Base-by-base conservation (phyloP, 1,284 basidiomycete species). In the Ganoderma sinense region DNA sequence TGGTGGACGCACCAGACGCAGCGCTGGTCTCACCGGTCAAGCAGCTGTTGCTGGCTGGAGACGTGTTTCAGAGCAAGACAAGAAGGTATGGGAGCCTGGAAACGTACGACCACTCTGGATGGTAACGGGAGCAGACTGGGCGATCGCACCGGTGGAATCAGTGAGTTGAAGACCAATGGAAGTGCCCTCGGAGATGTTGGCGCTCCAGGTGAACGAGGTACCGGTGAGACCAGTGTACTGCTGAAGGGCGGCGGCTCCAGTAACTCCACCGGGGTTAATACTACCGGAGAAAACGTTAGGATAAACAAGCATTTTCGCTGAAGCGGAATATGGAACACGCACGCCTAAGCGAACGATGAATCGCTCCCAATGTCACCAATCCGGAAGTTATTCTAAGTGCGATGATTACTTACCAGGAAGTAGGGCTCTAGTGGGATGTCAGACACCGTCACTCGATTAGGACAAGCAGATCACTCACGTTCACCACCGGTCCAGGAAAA, bases 51-150 rank as follows among this genome's bases (percentile, higher is more conserved):
- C 76, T 70, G 20, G 75, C 86, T 86, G 60, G 1, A 72, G 6
- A 45, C 1, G 8, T 23, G 64, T 56, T 63, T 60, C 59, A 56
- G 23, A n/a, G 51, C 59, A 33, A 53, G 64, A 66, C 48, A 71
- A 51, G 60, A 40, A 48, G 18, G 29, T 45, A 11, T 59, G 26
- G 64, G 69, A 59, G 66, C 6, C 7, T 56, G 63, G 39, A 59
- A 60, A 72, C 70, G 64, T 81, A 91, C 90, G 48, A 65, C 88
- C 84, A 31, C 78, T 0, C 39, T 80, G 75, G 72, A 91, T 75
- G n/a, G 77, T 82, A 82, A 92, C 84, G 2, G 86, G 53, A 20
- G 85, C 89, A 5, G 84, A 81, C 74, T 89, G 87, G 2, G 78
- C 84, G 61, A 77, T 62, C 0, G 36, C 1, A 75, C 91, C 91